Percentiles rank a stretch among this genome's conserved stretches.
These are phyloP conservation scores for Phytophthora citrophthora DNA, from an alignment of 352 stramenopile genomes.

Conservation along the genomic window DNA sequence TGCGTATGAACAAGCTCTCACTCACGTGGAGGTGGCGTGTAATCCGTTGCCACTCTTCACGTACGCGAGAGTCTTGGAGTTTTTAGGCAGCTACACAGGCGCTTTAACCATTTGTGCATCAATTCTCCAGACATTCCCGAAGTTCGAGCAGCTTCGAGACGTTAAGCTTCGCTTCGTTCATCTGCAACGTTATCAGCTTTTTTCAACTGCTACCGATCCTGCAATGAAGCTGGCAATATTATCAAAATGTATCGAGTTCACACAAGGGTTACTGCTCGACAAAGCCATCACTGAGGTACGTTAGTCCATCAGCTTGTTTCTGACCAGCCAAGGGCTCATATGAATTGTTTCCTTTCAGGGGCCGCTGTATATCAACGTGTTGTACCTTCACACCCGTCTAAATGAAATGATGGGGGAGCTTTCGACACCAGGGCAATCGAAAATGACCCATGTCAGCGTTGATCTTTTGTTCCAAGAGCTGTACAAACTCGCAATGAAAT, in stretches of 20 bases:
- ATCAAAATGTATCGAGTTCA: conserved; percentile 59
- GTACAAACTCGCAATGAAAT: conserved; percentile 18
- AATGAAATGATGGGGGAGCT: conserved; percentile 55
- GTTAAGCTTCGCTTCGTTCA: conserved; percentile 60
- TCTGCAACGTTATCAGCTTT: conserved; percentile 65
- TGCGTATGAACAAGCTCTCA: conserved; percentile 63
- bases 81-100: conserved; percentile 51
- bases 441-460: conserved; percentile 31
- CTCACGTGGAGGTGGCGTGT: conserved; percentile 53
- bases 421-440: conserved; percentile 9
- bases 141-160: conserved; percentile 43
- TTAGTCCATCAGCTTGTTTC: background rate
- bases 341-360: conserved; percentile 21
- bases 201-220: conserved; percentile 21
- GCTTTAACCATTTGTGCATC: conserved; percentile 55
- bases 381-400: conserved; percentile 72
- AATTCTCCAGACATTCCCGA: conserved; percentile 62
- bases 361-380: conserved; percentile 44
- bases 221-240: conserved; percentile 33
- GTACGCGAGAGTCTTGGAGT: conserved; percentile 64
- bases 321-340: background rate
- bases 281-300: conserved; percentile 39
- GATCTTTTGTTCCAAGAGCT: conserved; percentile 64
- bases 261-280: conserved; percentile 56
- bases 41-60: conserved; percentile 54